phyloP scores from a whole-genome alignment of 2,329 filamentous ascomycete genomes.

The Alternaria sp. region DNA sequence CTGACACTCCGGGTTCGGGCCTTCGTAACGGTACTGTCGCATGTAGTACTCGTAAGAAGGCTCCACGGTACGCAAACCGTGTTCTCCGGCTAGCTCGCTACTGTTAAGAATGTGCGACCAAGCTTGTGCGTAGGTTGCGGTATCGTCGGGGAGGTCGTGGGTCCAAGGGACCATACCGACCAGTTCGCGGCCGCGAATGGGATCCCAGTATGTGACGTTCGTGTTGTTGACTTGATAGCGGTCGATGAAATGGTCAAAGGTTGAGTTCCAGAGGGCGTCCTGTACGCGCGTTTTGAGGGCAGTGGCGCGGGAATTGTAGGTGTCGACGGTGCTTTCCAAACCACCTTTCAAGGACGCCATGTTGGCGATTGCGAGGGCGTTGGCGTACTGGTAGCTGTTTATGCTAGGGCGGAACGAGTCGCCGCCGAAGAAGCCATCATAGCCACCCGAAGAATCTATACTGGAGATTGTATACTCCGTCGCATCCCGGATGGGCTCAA shows the following conservation, averaged over 20 bases:
- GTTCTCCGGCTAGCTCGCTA: constrained; percentile 45
- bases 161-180: constrained; percentile 57
- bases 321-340: constrained; percentile 15
- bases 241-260: constrained; percentile 57
- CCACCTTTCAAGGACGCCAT: constrained; percentile 48
- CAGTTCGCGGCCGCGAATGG: constrained; percentile 56
- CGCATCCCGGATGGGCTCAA: constrained; percentile 56
- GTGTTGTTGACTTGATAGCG: constrained; percentile 52
- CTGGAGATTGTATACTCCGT: constrained; percentile 58
- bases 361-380: constrained; percentile 54
- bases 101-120: constrained; percentile 51
- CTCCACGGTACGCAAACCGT: constrained; percentile 55
- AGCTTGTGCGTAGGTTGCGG: constrained; percentile 46
- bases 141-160: constrained; percentile 55
- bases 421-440: constrained; percentile 54
- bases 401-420: constrained; percentile 56
- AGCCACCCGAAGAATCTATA: constrained; percentile 54
- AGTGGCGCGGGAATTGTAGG: constrained; percentile 38
- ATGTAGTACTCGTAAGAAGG: constrained; percentile 58
- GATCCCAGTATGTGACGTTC: constrained; percentile 52
- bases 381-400: constrained; percentile 57
- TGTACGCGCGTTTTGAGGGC: constrained; percentile 52
- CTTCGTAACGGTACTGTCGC: constrained; percentile 55
- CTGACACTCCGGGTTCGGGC: constrained; percentile 52
- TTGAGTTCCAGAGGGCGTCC: constrained; percentile 55